Base-by-base conservation (phyloP, 352 stramenopile genomes). In the Phytophthora sp. region DNA sequence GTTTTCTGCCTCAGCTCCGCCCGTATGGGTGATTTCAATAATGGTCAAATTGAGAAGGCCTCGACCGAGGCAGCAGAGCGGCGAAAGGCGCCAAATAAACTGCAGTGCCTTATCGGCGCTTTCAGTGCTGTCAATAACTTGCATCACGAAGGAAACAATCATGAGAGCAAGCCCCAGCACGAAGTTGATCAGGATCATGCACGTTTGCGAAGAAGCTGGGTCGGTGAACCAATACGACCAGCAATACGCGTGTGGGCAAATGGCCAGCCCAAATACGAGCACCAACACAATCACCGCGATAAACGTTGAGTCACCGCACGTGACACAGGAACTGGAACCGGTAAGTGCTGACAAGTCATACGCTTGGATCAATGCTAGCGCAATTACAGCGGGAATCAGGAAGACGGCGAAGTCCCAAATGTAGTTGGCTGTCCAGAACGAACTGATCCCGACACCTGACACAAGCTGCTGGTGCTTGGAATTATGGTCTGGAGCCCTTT, bases 391-490 rank as follows among this genome's bases (percentile, higher is more conserved):
- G 9, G 82, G 75, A 0, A 97, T 66, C 37, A 92, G 55, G 74
- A 97, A 98, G 32, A 93, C 89, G 3, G 90, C 32, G 31, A 96
- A 69, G 53, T 99, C 95, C 77, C 91, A 98, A 12, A 89, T 49
- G 56, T 91, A 98, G 34, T 96, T 98, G n/a, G 91, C 88, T 1
- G 96, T 37, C 97, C 97, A 99, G 66, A 98, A 99, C 2, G 91
- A 80, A 0, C 62, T 64, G n/a, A 98, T 74, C 18, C 79, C 81
- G 10, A 98, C 95, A 6, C 97, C 97, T 2, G 88, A 96, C 17
- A 99, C 95, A 50, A 80, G 84, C 69, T 98, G 91, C 60, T 97
- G 87, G 76, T 99, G 97, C 69, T 99, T 99, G 1, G 95, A 92
- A 65, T 98, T 98, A 65, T 82, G 71, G 97, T 93, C 18, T 17